A percentile compares a stretch with the other conserved stretches of the same genome.
Evolutionary conservation across 2,329 filamentous ascomycete genomes (phyloP).

Genomic region (Colletotrichum echinochloae): DNA sequence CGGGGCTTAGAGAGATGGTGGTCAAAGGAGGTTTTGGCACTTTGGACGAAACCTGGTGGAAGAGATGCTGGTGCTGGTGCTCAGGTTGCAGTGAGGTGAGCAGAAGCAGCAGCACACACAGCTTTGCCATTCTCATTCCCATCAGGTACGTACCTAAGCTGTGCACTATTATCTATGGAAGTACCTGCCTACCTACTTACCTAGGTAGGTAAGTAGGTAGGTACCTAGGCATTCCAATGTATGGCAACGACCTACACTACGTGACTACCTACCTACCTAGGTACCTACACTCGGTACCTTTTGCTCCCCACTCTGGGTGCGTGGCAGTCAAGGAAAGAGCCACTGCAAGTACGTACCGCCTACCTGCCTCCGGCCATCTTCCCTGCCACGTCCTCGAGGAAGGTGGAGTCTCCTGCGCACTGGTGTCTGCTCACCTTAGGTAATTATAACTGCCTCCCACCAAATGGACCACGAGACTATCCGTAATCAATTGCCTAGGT

Average conservation of each 20-base stretch:
- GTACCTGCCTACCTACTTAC: too few species aligned
- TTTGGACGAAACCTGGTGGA: slow-evolving; percentile 40
- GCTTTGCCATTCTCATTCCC: slow-evolving; percentile 2
- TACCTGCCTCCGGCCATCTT: slow-evolving; percentile 1
- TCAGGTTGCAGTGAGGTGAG: slow-evolving; percentile 6
- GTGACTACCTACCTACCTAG: not conserved
- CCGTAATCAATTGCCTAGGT: too few species aligned
- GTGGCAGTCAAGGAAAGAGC: slow-evolving; percentile 18
- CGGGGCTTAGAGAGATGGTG: slow-evolving; percentile 33
- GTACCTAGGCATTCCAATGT: too few species aligned
- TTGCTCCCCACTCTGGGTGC: not conserved
- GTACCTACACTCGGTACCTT: too few species aligned
- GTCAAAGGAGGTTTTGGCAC: slow-evolving; percentile 40
- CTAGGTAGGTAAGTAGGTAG: too few species aligned
- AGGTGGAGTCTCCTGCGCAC: not conserved
- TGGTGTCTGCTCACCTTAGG: not conserved
- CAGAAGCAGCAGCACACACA: not conserved
- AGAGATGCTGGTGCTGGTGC: slow-evolving; percentile 29
- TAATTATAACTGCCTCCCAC: not conserved
- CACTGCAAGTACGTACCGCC: slow-evolving; percentile 14
- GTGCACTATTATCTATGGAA: too few species aligned
- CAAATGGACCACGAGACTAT: not conserved
- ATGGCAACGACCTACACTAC: too few species aligned
- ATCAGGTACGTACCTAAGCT: too few species aligned
- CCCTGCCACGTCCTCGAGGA: not conserved